These are phyloP conservation scores for Solanum rostratum DNA, from an alignment of 257 asterid genomes.

Conservation along the genomic window DNA sequence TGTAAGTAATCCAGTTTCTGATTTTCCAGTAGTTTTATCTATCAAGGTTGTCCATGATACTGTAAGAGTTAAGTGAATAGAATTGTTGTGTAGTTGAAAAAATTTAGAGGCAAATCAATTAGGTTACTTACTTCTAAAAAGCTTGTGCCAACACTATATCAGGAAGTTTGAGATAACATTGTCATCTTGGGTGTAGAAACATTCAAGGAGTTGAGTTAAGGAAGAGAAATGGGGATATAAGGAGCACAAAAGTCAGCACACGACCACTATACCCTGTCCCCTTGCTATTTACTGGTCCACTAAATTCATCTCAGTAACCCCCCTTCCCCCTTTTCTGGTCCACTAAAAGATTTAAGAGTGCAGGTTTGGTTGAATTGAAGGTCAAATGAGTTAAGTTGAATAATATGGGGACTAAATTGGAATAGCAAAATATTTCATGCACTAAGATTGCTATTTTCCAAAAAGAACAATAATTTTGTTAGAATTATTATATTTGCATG, in stretches of 20 bases:
- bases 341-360: background rate
- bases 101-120: background rate
- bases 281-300: background rate
- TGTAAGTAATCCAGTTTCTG: background rate
- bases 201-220: background rate
- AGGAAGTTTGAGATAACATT: background rate
- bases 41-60: background rate
- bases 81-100: background rate
- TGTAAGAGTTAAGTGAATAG: background rate
- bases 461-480: too few relatives aligned
- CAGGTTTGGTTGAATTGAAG: too few relatives aligned
- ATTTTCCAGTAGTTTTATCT: background rate
- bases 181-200: background rate
- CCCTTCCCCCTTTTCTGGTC: background rate
- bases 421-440: too few relatives aligned
- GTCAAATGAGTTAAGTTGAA: too few relatives aligned
- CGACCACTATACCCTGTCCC: background rate
- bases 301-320: background rate
- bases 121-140: background rate
- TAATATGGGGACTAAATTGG: too few relatives aligned
- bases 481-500: too few relatives aligned
- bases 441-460: too few relatives aligned
- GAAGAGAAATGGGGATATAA: background rate
- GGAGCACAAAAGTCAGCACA: background rate
- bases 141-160: background rate